These are phyloP conservation scores for Cutaneotrichosporon daszewskae DNA, from an alignment of 1,284 basidiomycete species.

Conservation along the genomic window DNA sequence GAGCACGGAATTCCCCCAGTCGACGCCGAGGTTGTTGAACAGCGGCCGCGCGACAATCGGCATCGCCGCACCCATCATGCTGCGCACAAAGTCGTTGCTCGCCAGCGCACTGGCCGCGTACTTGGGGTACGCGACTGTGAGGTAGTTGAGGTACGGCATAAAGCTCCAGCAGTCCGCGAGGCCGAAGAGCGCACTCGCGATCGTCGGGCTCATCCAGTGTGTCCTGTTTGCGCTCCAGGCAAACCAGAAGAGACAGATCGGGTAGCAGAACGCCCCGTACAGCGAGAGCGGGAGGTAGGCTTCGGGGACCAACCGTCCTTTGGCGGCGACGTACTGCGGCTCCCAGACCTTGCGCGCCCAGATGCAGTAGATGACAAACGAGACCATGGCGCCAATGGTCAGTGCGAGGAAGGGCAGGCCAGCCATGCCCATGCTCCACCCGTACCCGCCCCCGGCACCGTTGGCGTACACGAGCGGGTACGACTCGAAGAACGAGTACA, in stretches of 20 bases:
- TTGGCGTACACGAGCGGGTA: slow-evolving; percentile 15
- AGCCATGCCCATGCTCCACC: slow-evolving; percentile 34
- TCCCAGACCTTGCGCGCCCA: slow-evolving; percentile 36
- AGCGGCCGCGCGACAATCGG: slow-evolving; percentile 40
- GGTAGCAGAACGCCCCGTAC: slow-evolving; percentile 38
- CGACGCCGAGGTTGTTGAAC: slow-evolving; percentile 44
- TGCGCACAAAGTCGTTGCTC: slow-evolving; percentile 47
- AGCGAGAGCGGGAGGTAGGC: slow-evolving; percentile 34
- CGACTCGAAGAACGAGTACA: slow-evolving; percentile 38
- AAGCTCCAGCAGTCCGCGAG: slow-evolving; percentile 20
- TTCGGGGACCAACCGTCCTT: slow-evolving; percentile 16
- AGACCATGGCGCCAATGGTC: slow-evolving; percentile 21
- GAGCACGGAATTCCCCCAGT: slow-evolving; percentile 43
- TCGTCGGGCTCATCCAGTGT: slow-evolving; percentile 35
- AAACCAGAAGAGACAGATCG: slow-evolving; percentile 41
- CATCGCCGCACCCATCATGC: slow-evolving; percentile 44
- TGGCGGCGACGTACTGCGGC: slow-evolving; percentile 18
- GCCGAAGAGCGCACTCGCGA: slow-evolving; percentile 41
- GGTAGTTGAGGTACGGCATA: slow-evolving; percentile 50
- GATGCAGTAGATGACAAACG: slow-evolving; percentile 31
- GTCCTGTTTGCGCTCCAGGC: slow-evolving; percentile 43
- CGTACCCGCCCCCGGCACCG: slow-evolving; percentile 22
- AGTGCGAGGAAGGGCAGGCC: slow-evolving; percentile 43
- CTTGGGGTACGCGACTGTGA: slow-evolving; percentile 62
- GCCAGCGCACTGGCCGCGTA: slow-evolving; percentile 50